Evolutionary conservation across 768 basidiomycete species (phyloP), one percentile per base, ranked within the genome.

Genomic region (Russula emetica): DNA sequence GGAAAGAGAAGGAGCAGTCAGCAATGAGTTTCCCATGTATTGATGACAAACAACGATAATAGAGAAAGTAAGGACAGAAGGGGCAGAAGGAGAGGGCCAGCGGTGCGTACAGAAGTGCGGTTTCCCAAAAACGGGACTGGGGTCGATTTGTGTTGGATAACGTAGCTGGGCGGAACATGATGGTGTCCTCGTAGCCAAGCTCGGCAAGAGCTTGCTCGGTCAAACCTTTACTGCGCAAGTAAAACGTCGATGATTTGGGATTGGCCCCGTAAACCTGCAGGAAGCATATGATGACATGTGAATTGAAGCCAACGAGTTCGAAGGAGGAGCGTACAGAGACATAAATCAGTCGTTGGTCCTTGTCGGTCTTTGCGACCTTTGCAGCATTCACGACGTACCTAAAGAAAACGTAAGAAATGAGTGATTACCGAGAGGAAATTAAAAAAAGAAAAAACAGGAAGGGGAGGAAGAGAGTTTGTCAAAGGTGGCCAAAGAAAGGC

Each of bases 341-440:
- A 70, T 92, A 92, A 16, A 92, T 78, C 14, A 92, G 69, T 0
- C 83, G 79, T 68, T 92, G 91, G 5, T 74, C 74, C 54, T 80
- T 80, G 57, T 64, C 62, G 8, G 30, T 36, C 34, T 66, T 66
- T 4, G 89, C 89, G 22, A 81, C 86, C 55, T 80, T 78, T 13
- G 88, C 90, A 9, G 87, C 85, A 57, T 84, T 83, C 53, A 91
- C 72, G n/a, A 91, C 88, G 70, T 90, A 90, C 72, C 88, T 87
- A 50, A 4, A 3, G 16, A 32, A 24, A 42, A 7, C 5, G n/a
- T 36, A 16, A 22, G 60, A 34, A 4, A 18, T 34, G 28, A 54
- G 30, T 16, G 28, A 20, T 3, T 5, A 42, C 34, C 20, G 13
- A 16, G 16, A n/a, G 2, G 3, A 5, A 24, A 45, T 18, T 32